A percentile compares a stretch with the other conserved stretches of the same genome.
phyloP scores from a whole-genome alignment of 2,329 filamentous ascomycete species.

The Hypoxylon sp. region DNA sequence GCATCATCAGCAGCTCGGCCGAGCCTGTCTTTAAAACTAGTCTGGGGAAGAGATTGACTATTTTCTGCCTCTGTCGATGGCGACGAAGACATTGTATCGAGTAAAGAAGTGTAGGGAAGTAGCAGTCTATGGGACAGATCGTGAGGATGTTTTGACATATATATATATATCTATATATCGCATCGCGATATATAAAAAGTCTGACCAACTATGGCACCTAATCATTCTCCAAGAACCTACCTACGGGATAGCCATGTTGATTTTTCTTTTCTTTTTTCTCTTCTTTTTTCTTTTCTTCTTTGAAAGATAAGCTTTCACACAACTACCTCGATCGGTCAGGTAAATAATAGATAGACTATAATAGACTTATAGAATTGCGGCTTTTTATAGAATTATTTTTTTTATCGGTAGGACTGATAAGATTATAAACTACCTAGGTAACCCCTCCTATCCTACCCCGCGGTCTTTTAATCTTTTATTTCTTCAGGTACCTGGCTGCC shows the following conservation, averaged over 20 bases:
- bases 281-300: no score
- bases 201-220: no score
- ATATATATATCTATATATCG: no score
- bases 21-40: constrained; percentile 59
- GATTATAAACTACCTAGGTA: no score
- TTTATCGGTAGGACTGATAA: not conserved
- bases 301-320: no score
- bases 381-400: not conserved
- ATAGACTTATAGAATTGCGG: not conserved
- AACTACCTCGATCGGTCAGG: no score
- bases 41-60: constrained; percentile 32
- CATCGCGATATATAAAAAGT: no score
- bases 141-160: no score
- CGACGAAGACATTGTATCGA: not conserved
- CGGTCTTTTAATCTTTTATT: not conserved
- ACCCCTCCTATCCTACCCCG: not conserved
- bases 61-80: not conserved
- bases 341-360: no score
- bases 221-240: no score
- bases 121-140: not conserved
- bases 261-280: no score
- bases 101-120: not conserved
- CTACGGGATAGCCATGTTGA: no score
- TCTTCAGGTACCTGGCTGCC: constrained; percentile 24
- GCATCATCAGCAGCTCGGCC: constrained; percentile 57